Evolutionary conservation across 306 rosid genomes (phyloP).

Genomic region (Canavalia gladiata): DNA sequence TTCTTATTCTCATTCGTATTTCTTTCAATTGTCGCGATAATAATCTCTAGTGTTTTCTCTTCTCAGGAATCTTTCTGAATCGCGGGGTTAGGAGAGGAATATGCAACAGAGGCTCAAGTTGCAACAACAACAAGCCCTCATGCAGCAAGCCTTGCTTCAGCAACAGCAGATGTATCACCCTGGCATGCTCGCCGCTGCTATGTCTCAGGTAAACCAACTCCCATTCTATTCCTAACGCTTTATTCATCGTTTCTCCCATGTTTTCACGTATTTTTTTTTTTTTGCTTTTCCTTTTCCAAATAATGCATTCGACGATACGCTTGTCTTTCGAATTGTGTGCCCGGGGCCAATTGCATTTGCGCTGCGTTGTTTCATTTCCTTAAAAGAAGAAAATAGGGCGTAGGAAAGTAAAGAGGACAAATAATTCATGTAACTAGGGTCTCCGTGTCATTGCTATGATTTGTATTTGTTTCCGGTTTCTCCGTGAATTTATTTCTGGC

Average conservation of each 20-base stretch:
- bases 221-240: not conserved
- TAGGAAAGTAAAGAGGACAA: not conserved
- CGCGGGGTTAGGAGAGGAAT: slow-evolving; percentile 43
- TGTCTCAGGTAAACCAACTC: slow-evolving; percentile 60
- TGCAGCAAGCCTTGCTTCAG: slow-evolving; percentile 83
- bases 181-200: slow-evolving; percentile 78
- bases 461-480: not conserved
- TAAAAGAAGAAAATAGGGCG: not conserved
- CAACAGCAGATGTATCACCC: slow-evolving; percentile 84
- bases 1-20: not conserved
- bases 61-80: slow-evolving; percentile 43
- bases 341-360: not conserved
- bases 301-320: not conserved
- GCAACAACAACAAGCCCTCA: slow-evolving; percentile 76
- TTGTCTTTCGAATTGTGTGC: not conserved
- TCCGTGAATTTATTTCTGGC: not conserved
- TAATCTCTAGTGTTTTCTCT: not conserved
- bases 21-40: not conserved
- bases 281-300: not conserved
- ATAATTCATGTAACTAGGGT: not conserved
- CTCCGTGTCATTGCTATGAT: not conserved
- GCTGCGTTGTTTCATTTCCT: not conserved
- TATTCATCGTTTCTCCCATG: not conserved
- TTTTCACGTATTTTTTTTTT: not conserved
- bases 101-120: slow-evolving; percentile 78